Evolutionary conservation across 257 asterid species (phyloP), one percentile per base, ranked within the genome.

Genomic region (Coffea canephora): DNA sequence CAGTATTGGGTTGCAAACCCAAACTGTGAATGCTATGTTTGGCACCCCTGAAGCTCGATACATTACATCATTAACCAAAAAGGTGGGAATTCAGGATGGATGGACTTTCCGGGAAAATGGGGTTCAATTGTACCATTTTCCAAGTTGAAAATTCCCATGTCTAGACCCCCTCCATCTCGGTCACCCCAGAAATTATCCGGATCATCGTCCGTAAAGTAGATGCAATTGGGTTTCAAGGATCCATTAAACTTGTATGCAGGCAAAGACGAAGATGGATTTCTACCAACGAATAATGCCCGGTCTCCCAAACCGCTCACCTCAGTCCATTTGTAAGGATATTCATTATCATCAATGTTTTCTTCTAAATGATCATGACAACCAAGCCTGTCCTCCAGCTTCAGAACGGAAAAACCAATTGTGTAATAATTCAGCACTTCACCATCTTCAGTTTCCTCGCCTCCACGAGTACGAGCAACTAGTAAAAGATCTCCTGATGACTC

Each of bases 401-500:
- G 43, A 39, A 39, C 43, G 4, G 43, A 39, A 39, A 39, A 39
- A 39, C 43, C 43, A 39, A 39, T 39, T 39, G 43, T 39, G 43
- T 18, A 5, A n/a, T 21, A 18, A 15, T 8, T 18, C 27, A 62
- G 3, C 10, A 39, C 21, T 23, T 23, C 69, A 8, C 39, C 15
- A 65, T 27, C 69, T n/a, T 25, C 69, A 65, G 69, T 12, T 9
- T 12, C 21, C 16, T 12, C 21, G 18, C 48, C 72, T 36, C 9
- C 11, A 14, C 49, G 19, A 34, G 4, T 15, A 36, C 49, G 72
- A 3, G 49, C 36, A 36, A 68, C 25, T 1, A 68, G 72, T 11
- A 68, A 36, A 1, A 68, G 49, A 68, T 68, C 72, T 34, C 72
- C 72, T 15, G 72, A 68, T 34, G 72, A 68, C 39, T 68, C 72